Conservation (phyloP, 2,329 filamentous ascomycete genomes). For the Teratosphaeria pseudoeucalypti region DNA sequence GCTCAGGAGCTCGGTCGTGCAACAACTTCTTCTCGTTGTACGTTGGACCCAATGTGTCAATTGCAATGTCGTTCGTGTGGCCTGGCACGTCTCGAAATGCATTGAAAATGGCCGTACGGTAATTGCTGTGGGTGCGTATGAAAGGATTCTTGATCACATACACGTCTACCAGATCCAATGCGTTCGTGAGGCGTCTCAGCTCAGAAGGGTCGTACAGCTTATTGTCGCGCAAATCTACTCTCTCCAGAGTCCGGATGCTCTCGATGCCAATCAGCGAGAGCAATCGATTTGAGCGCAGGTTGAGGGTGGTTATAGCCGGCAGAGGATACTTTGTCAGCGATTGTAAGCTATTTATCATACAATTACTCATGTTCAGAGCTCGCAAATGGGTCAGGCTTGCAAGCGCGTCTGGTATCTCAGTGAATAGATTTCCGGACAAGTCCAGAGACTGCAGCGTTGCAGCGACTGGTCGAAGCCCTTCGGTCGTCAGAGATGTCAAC, state of each 20-base stretch:
- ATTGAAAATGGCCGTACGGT: constrained; percentile 89
- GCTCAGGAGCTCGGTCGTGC: constrained; percentile 68
- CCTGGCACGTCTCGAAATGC: constrained; percentile 84
- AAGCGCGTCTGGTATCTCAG: constrained; percentile 86
- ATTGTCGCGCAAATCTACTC: constrained; percentile 86
- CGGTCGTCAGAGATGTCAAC: constrained; percentile 65
- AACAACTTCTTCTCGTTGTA: constrained; percentile 78
- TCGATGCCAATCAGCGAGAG: constrained; percentile 83
- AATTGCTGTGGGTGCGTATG: constrained; percentile 72
- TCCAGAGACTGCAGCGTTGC: constrained; percentile 87
- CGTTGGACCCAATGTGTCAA: constrained; percentile 74
- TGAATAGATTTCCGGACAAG: constrained; percentile 83
- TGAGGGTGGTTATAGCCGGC: constrained; percentile 86
- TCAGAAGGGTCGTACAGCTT: constrained; percentile 82
- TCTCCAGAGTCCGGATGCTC: constrained; percentile 75
- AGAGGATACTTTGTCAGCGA: constrained; percentile 77
- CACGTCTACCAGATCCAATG: constrained; percentile 84
- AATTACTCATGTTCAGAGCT: constrained; percentile 86
- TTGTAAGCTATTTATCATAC: constrained; percentile 93
- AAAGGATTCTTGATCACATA: constrained; percentile 92
- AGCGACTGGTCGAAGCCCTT: constrained; percentile 69
- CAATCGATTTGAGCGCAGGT: constrained; percentile 80
- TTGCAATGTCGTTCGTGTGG: constrained; percentile 79
- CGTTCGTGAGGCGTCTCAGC: constrained; percentile 75
- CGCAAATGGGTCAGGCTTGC: constrained; percentile 77